Base-by-base conservation (phyloP, 257 asterid genomes). In the Mentha longifolia region DNA sequence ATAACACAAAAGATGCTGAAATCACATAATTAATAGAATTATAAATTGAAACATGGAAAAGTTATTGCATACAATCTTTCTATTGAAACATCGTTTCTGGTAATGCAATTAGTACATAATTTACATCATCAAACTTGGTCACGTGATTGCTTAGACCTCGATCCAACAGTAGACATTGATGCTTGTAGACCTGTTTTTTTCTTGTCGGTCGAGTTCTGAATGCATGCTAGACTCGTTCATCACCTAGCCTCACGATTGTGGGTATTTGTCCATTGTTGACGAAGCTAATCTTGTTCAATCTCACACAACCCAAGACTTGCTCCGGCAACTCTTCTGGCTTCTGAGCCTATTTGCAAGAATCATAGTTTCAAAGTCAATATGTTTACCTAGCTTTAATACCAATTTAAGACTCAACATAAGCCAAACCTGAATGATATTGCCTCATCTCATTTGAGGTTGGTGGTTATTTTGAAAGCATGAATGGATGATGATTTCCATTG, bases 251-350 rank as follows among this genome's bases (percentile, higher is more conserved):
- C 82, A 86, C 74, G 58, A 91, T 77, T 1, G 84, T 86, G 1
- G 97, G 97, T 79, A 91, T 87, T 71, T 89, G 90, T 19, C 96
- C 96, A 62, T 80, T 80, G 80, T 92, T 87, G 51, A 82, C 91
- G 71, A 88, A 92, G 75, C 86, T 91, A 49, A 90, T 81, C 89
- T 83, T 90, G 83, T 92, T 90, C 79, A 92, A 50, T 62, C 98
- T 86, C 68, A 85, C 77, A 71, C 98, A 87, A 19, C 89, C 87
- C 3, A 92, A 83, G 67, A 92, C 84, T 67, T 76, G 80, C 80
- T 92, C 98, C 9, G 98, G 98, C 67, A 92, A 82, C 68, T 92
- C 98, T 65, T 92, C 98, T 12, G 89, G 89, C 60, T 90, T 92
- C 55, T 90, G 94, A 16, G 97, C 98, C 98, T 92, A 83, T 52